These are phyloP conservation scores for Chaetomium globosum DNA, from an alignment of 2,329 filamentous ascomycete genomes.

Conservation along the genomic window DNA sequence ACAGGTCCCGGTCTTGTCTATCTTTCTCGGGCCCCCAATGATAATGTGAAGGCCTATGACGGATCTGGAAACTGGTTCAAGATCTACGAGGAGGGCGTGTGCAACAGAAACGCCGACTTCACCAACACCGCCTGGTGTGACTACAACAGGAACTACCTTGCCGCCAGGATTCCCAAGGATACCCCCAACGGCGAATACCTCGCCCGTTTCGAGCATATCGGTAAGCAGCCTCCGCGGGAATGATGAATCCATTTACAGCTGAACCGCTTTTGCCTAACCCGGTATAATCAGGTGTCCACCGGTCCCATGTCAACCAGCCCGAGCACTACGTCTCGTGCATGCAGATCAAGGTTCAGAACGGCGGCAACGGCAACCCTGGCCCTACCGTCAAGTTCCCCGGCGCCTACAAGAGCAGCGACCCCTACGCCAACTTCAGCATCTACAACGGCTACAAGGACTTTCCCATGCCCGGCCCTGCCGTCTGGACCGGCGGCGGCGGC, in stretches of 20 bases:
- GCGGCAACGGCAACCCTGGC: constrained; percentile 1
- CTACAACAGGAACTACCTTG: neutral
- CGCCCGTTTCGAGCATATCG: constrained; percentile 1
- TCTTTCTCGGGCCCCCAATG: neutral
- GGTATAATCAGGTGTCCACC: neutral
- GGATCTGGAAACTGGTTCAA: constrained; percentile 10
- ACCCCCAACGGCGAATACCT: constrained; percentile 13
- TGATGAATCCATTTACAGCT: neutral
- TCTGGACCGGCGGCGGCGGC: neutral
- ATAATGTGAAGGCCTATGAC: constrained; percentile 5
- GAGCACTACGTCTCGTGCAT: constrained; percentile 4
- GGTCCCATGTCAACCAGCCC: neutral
- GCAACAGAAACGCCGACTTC: constrained; percentile 3
- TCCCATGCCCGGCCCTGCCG: neutral
- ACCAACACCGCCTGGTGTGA: neutral
- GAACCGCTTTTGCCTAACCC: neutral
- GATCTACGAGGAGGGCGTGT: constrained; percentile 1
- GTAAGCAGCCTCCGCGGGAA: neutral
- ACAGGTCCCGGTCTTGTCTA: neutral
- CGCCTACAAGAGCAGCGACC: neutral
- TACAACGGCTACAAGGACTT: constrained; percentile 5
- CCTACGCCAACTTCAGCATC: neutral
- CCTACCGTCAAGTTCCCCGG: constrained; percentile 6
- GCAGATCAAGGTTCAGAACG: constrained; percentile 7
- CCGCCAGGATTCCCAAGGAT: constrained; percentile 4